Evolutionary conservation across 179 eudicot species (phyloP).

Genomic region (Silene vulgaris): DNA sequence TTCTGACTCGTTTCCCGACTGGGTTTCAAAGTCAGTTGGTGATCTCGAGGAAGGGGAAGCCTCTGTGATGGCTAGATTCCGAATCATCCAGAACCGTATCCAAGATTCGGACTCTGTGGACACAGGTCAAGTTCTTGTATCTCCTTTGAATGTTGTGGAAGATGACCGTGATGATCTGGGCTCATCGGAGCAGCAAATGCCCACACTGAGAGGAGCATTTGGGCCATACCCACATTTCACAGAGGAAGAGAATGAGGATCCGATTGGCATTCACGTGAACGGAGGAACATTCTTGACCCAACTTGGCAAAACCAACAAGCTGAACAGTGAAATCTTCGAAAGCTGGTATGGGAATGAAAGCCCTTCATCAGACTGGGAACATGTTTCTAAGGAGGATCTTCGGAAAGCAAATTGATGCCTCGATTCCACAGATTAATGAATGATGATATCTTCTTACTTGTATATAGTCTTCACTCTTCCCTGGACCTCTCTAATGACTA

Average conservation of each 20-base stretch:
- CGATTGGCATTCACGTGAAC: slow-evolving; percentile 9
- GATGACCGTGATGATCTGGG: slow-evolving; percentile 14
- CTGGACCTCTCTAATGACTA: neutral
- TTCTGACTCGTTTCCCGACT: slow-evolving; percentile 16
- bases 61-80: slow-evolving; percentile 54
- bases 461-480: neutral
- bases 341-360: slow-evolving; percentile 46
- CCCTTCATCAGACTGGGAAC: slow-evolving; percentile 73
- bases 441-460: neutral
- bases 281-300: slow-evolving; percentile 20
- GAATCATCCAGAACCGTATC: slow-evolving; percentile 46
- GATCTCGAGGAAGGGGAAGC: slow-evolving; percentile 36
- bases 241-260: slow-evolving; percentile 19
- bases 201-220: slow-evolving; percentile 13
- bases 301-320: slow-evolving; percentile 9
- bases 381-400: slow-evolving; percentile 49
- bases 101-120: slow-evolving; percentile 23
- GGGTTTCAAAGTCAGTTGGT: slow-evolving; percentile 26
- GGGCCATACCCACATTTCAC: slow-evolving; percentile 26
- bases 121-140: neutral
- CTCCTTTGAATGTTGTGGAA: slow-evolving; percentile 1
- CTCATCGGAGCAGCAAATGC: slow-evolving; percentile 4
- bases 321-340: slow-evolving; percentile 26
- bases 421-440: slow-evolving; percentile 2
- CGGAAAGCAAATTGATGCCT: slow-evolving; percentile 28